Conservation (phyloP, 208 protist species). For the Herpetomonas samuelpessoai region DNA sequence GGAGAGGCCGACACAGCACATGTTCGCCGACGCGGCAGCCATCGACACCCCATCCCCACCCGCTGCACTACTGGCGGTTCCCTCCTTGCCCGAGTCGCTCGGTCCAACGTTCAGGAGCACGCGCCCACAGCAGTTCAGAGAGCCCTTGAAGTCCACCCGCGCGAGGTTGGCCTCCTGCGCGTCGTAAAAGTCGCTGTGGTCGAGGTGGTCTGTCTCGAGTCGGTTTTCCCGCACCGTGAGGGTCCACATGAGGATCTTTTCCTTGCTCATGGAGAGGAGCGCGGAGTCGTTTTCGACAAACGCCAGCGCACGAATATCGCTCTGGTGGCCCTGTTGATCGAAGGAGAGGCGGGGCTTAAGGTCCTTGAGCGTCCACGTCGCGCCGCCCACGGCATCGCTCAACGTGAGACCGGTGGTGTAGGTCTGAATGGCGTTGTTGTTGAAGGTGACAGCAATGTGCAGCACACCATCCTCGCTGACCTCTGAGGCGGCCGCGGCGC, state of each 20-base stretch:
- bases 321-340: slow-evolving; percentile 67
- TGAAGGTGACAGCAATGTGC: slow-evolving; percentile 84
- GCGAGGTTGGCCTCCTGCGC: slow-evolving; percentile 64
- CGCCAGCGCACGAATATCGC: slow-evolving; percentile 55
- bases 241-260: slow-evolving; percentile 85
- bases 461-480: slow-evolving; percentile 28
- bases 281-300: slow-evolving; percentile 84
- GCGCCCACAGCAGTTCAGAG: slow-evolving; percentile 47
- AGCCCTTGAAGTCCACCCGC: slow-evolving; percentile 45
- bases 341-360: slow-evolving; percentile 54
- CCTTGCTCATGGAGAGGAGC: slow-evolving; percentile 75
- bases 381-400: slow-evolving; percentile 48
- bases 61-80: not conserved
- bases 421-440: slow-evolving; percentile 77
- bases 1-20: slow-evolving; percentile 73
- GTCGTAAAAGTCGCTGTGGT: slow-evolving; percentile 72
- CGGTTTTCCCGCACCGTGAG: slow-evolving; percentile 39
- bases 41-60: slow-evolving; percentile 39
- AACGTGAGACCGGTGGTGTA: slow-evolving; percentile 67
- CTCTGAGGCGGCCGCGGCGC: slow-evolving; percentile 4
- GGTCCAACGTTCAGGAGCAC: slow-evolving; percentile 25
- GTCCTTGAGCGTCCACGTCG: slow-evolving; percentile 66
- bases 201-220: slow-evolving; percentile 33
- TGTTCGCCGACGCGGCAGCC: slow-evolving; percentile 53
- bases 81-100: not conserved